Base-by-base conservation (phyloP, 2,329 filamentous ascomycete species). In the Sphaerostilbella broomeana region DNA sequence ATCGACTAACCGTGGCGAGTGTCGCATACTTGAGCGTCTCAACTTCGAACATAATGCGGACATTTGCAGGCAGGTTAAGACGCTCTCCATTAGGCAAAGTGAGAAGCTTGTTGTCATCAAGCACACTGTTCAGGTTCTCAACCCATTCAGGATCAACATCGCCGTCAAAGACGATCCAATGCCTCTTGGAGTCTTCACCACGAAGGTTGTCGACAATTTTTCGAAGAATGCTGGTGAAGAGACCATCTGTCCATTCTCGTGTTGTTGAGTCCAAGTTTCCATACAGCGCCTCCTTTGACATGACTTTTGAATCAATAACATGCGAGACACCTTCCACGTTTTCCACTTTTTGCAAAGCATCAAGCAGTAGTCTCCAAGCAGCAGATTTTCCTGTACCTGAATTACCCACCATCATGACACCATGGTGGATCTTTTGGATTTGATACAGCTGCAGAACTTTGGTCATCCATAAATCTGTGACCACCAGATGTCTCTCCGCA, bases 81-180 rank as follows among this genome's bases (percentile, higher is more conserved):
- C 92, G 90, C 65, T 99, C 92, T 65, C 92, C 92, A 52, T 99
- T 99, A 19, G 92, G 94, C 49, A 99, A 68, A 0, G 92, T 99
- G 21, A 99, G 77, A 28, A 99, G 72, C 62, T 97, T 98, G 70
- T 99, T 99, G 67, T 99, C 92, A 57, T 99, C 92, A 28, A 99
- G 77, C 42, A 99, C 94, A 73, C 86, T 94, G 79, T 99, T 99
- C 72, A 99, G 70, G 62, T 99, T 99, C 61, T 99, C 92, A 50
- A 99, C 92, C 92, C 92, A 99, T 62, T 97, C 94, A 1, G 92
- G 92, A 62, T 99, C 92, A 46, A 99, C 92, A 60, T 99, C 92
- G 46, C 92, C 94, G 60, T 99, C 92, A 55, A 99, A 98, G 5
- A 99, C 86, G 53, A 99, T 97, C 92, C 92, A 99, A 63, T 99